Percentiles rank a stretch among this genome's conserved stretches.
Evolutionary conservation across 768 basidiomycete genomes (phyloP).

Genomic region (Auricularia cornea): DNA sequence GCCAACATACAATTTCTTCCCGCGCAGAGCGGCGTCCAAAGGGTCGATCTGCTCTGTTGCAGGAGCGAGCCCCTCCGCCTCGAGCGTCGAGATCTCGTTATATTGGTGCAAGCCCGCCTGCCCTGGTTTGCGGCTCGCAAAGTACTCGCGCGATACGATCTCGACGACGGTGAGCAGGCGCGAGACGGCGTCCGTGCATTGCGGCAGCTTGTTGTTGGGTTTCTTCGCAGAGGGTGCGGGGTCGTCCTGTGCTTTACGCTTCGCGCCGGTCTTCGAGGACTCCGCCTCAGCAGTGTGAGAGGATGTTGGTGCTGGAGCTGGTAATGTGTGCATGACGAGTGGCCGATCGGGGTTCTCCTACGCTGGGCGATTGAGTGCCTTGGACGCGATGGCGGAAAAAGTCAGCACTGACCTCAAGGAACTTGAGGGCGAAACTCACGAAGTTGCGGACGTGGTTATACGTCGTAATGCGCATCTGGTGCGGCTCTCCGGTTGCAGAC

Average conservation of each 20-base stretch:
- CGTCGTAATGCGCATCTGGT: conserved; percentile 44
- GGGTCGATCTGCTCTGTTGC: conserved; percentile 20
- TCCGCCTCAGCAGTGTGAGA: neutral
- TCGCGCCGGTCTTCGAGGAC: conserved; percentile 5
- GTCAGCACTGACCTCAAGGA: conserved; percentile 35
- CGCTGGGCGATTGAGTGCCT: neutral
- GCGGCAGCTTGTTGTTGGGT: neutral
- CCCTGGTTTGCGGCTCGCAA: conserved; percentile 36
- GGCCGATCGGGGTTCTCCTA: conserved; percentile 43
- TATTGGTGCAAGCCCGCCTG: conserved; percentile 64
- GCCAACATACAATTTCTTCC: conserved; percentile 49
- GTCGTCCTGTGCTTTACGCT: conserved; percentile 3
- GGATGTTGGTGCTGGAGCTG: conserved; percentile 15
- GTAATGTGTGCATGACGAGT: conserved; percentile 53
- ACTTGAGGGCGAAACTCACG: conserved; percentile 45
- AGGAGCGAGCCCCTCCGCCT: conserved; percentile 21
- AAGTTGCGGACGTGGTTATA: conserved; percentile 47
- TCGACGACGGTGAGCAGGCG: conserved; percentile 72
- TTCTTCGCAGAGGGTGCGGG: neutral
- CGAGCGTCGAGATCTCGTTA: conserved; percentile 57
- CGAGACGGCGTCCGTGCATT: conserved; percentile 32
- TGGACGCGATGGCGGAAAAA: neutral
- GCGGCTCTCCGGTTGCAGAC: conserved; percentile 5
- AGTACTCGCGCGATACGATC: conserved; percentile 75
- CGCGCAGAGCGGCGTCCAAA: conserved; percentile 41